A percentile compares a stretch with the other conserved stretches of the same genome.
Conservation (phyloP, 1,139 yeast species). For the Ogataea hybrid region DNA sequence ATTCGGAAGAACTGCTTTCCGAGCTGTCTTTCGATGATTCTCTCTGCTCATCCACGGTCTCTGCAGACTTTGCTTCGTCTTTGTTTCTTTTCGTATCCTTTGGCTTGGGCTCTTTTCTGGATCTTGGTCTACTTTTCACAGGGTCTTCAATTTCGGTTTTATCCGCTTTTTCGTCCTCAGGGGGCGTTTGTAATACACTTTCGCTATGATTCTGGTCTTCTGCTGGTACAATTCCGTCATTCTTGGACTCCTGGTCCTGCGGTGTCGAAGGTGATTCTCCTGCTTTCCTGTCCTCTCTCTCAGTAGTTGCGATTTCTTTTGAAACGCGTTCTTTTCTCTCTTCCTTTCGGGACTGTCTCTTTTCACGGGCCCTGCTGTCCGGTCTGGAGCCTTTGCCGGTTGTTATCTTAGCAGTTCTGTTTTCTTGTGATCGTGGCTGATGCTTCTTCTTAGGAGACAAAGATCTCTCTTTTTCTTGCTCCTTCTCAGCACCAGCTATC, state of each 20-base stretch:
- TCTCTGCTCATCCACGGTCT: no score
- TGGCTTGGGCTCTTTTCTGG: no score
- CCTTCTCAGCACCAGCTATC: slow-evolving; percentile 33
- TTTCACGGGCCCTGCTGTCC: not conserved
- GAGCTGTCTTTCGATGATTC: no score
- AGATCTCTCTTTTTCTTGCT: slow-evolving; percentile 11
- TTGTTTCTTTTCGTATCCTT: no score
- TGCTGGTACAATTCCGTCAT: no score
- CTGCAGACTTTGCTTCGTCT: no score
- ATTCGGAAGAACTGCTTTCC: no score
- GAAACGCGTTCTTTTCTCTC: not conserved
- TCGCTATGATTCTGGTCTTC: no score
- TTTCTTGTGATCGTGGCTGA: not conserved
- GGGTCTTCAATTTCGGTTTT: no score
- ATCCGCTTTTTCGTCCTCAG: no score
- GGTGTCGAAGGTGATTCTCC: not conserved
- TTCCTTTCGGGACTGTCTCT: not conserved
- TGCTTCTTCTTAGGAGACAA: slow-evolving; percentile 17
- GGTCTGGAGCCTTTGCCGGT: not conserved
- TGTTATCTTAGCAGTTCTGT: not conserved
- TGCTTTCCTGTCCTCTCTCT: not conserved
- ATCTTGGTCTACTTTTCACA: no score
- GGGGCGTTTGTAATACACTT: no score
- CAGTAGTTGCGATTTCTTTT: not conserved
- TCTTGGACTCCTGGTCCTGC: not conserved